A percentile compares a stretch with the other conserved stretches of the same genome.
Evolutionary conservation across 441 rosid genomes (phyloP).

Genomic region (Euphorbia celastroides): DNA sequence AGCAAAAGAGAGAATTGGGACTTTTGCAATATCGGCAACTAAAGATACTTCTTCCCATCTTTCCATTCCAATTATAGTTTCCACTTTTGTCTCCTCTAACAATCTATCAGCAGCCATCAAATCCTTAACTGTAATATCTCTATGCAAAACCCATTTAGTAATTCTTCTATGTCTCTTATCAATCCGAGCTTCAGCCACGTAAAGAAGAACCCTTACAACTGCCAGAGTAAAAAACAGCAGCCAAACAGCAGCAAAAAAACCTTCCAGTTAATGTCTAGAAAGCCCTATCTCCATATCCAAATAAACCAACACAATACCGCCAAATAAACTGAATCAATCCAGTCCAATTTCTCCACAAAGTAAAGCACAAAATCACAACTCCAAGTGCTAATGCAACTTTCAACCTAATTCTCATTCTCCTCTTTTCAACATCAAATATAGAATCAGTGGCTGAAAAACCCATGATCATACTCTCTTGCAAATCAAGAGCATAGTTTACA

Average conservation of each 20-base stretch:
- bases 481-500: conserved; percentile 67
- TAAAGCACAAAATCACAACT: conserved; percentile 57
- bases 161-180: conserved; percentile 70
- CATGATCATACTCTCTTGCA: conserved; percentile 72
- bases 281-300: conserved; percentile 83
- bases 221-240: conserved; percentile 69
- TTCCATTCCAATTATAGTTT: conserved; percentile 39
- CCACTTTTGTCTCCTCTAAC: conserved; percentile 26
- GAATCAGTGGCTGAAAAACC: conserved; percentile 50
- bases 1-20: conserved; percentile 45
- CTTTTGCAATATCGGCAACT: conserved; percentile 35
- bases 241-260: conserved; percentile 75
- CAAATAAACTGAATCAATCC: conserved; percentile 71
- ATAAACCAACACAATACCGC: conserved; percentile 93
- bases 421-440: conserved; percentile 70
- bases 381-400: conserved; percentile 76
- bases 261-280: conserved; percentile 66
- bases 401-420: conserved; percentile 86
- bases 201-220: conserved; percentile 82
- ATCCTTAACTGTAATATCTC: conserved; percentile 76
- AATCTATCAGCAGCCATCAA: conserved; percentile 72
- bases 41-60: conserved; percentile 44
- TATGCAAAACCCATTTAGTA: conserved; percentile 62
- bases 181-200: conserved; percentile 72
- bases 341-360: conserved; percentile 51